Evolutionary conservation across 129 eudicot species (phyloP).

Genomic region (Arctium minus): DNA sequence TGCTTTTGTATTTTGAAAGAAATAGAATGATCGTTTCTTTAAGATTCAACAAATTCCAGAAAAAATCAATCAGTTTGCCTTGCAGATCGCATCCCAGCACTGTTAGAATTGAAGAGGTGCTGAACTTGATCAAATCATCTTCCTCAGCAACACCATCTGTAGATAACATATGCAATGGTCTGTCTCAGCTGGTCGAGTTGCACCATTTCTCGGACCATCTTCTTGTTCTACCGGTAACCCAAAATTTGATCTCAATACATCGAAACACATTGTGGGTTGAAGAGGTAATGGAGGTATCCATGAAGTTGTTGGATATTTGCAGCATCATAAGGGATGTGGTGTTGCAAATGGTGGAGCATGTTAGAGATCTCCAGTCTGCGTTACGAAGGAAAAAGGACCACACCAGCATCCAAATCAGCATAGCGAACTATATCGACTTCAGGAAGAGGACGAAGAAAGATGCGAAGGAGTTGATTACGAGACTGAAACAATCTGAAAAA

Average conservation of each 20-base stretch:
- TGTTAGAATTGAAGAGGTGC: constrained; percentile 14
- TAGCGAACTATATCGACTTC: constrained; percentile 14
- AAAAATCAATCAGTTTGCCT: constrained; percentile 40
- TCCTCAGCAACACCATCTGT: not conserved
- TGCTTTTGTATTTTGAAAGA: not conserved
- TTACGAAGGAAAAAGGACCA: constrained; percentile 21
- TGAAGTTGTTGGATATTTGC: constrained; percentile 25
- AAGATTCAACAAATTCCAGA: constrained; percentile 5
- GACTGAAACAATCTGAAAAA: constrained; percentile 6
- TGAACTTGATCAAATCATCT: constrained; percentile 23
- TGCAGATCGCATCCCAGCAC: constrained; percentile 35
- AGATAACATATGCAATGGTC: constrained; percentile 12
- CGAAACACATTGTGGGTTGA: constrained; percentile 20
- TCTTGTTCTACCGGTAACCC: constrained; percentile 24
- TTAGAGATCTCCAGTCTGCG: constrained; percentile 15
- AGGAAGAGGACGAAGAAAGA: constrained; percentile 23
- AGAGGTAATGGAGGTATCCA: constrained; percentile 24
- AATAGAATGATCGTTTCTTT: constrained; percentile 15
- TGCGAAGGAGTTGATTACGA: constrained; percentile 5
- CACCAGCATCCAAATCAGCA: not conserved
- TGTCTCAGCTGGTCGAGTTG: constrained; percentile 28
- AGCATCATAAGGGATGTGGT: constrained; percentile 18
- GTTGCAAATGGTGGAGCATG: constrained; percentile 6
- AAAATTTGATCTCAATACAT: constrained; percentile 16
- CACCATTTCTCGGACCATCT: constrained; percentile 24